A percentile compares a stretch with the other conserved stretches of the same genome.
Conservation (phyloP, 495 filamentous ascomycete genomes). For the Hypomontagnella submonticulosa region DNA sequence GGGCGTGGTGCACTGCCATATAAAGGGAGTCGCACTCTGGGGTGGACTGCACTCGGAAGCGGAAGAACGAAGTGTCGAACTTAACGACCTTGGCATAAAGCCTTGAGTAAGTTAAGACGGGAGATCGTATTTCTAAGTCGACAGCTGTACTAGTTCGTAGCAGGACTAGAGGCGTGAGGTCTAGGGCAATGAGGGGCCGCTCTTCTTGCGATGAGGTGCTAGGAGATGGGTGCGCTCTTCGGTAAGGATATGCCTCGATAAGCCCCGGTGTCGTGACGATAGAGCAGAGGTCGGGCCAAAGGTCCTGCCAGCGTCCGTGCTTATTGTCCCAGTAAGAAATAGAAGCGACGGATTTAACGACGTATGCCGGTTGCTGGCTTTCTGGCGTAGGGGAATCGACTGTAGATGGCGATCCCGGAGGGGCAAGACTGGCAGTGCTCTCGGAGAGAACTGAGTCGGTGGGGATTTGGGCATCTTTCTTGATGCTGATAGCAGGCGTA, state of each 20-base stretch:
- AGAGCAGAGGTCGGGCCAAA: constrained; percentile 79
- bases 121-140: constrained; percentile 92
- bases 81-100: constrained; percentile 78
- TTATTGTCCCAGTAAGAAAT: constrained; percentile 88
- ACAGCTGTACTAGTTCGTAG: constrained; percentile 88
- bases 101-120: constrained; percentile 64
- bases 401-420: constrained; percentile 83
- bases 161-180: constrained; percentile 88
- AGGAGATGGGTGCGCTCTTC: constrained; percentile 54
- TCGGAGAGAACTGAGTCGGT: constrained; percentile 51
- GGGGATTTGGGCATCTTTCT: constrained; percentile 35
- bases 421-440: constrained; percentile 65
- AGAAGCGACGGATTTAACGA: constrained; percentile 73
- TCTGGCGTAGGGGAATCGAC: constrained; percentile 62
- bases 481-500: constrained; percentile 61
- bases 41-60: constrained; percentile 80
- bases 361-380: constrained; percentile 62
- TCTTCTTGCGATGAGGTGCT: constrained; percentile 44
- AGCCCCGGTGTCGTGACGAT: constrained; percentile 85
- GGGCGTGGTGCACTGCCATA: constrained; percentile 80
- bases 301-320: constrained; percentile 79
- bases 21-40: constrained; percentile 86
- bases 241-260: constrained; percentile 82
- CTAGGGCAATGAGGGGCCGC: constrained; percentile 77
- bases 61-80: constrained; percentile 70